Percentiles rank a stretch among this genome's conserved stretches.
phyloP scores from a whole-genome alignment of 106 monocot species.

The Apostasia ramifera region DNA sequence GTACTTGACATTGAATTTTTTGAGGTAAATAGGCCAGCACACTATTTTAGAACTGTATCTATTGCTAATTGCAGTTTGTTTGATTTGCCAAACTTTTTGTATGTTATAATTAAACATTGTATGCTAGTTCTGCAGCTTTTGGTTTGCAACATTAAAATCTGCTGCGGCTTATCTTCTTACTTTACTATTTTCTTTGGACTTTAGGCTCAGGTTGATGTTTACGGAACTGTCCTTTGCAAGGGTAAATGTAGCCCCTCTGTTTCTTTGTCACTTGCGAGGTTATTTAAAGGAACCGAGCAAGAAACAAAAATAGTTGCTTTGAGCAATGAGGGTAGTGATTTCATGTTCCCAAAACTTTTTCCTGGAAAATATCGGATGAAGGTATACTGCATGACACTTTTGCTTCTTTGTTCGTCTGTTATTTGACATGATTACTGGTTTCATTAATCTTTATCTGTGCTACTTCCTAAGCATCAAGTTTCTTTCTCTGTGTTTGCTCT shows the following conservation, averaged over 20 bases:
- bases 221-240: slow-evolving; percentile 76
- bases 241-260: slow-evolving; percentile 53
- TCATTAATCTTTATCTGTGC: not conserved
- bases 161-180: not conserved
- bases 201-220: slow-evolving; percentile 80
- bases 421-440: no score
- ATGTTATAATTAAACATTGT: not conserved
- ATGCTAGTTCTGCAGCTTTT: no score
- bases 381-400: slow-evolving; percentile 23
- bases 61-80: not conserved
- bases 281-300: slow-evolving; percentile 19
- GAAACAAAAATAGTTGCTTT: slow-evolving; percentile 51
- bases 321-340: slow-evolving; percentile 46
- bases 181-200: slow-evolving; percentile 7
- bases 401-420: not conserved
- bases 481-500: not conserved
- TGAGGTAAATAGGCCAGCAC: slow-evolving; percentile 44
- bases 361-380: slow-evolving; percentile 88
- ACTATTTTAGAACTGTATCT: not conserved
- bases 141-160: not conserved
- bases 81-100: slow-evolving; percentile 3
- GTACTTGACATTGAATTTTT: slow-evolving; percentile 67
- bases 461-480: not conserved
- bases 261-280: slow-evolving; percentile 50
- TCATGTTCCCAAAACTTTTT: slow-evolving; percentile 67